Evolutionary conservation across 768 basidiomycete species (phyloP).

Genomic region (Pleurotus djamor): DNA sequence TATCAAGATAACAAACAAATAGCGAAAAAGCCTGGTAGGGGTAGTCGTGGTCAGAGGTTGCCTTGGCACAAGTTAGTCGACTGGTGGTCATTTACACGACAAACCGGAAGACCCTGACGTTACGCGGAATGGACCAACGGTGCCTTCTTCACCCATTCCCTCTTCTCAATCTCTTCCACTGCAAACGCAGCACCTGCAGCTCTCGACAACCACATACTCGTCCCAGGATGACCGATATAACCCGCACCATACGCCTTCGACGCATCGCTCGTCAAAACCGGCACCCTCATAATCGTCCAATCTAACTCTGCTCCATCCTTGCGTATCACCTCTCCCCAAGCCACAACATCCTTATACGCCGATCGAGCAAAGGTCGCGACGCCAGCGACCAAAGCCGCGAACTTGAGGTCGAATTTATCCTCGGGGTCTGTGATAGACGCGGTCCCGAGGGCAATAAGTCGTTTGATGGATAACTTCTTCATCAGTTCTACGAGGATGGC

Average conservation of each 20-base stretch:
- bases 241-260: constrained; percentile 51
- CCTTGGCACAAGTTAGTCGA: too few relatives aligned
- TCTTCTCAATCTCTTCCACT: constrained; percentile 51
- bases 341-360: constrained; percentile 71
- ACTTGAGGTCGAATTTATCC: constrained; percentile 53
- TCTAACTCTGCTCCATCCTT: constrained; percentile 46
- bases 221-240: constrained; percentile 65
- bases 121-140: constrained; percentile 32
- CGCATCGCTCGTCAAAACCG: constrained; percentile 50
- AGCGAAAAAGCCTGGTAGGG: background rate
- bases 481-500: constrained; percentile 52
- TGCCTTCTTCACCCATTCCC: constrained; percentile 57
- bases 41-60: background rate
- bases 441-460: constrained; percentile 68
- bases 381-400: constrained; percentile 39
- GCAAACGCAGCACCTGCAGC: constrained; percentile 61
- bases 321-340: constrained; percentile 55
- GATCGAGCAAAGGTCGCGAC: constrained; percentile 41
- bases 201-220: constrained; percentile 47
- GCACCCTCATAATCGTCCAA: constrained; percentile 74
- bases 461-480: constrained; percentile 46
- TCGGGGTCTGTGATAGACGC: constrained; percentile 58
- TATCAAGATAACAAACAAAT: too few relatives aligned
- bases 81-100: background rate
- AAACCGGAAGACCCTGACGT: background rate